Percentiles rank a stretch among this genome's conserved stretches.
Conservation (phyloP, 805 yeast species). For the Torulaspora delbrueckii region DNA sequence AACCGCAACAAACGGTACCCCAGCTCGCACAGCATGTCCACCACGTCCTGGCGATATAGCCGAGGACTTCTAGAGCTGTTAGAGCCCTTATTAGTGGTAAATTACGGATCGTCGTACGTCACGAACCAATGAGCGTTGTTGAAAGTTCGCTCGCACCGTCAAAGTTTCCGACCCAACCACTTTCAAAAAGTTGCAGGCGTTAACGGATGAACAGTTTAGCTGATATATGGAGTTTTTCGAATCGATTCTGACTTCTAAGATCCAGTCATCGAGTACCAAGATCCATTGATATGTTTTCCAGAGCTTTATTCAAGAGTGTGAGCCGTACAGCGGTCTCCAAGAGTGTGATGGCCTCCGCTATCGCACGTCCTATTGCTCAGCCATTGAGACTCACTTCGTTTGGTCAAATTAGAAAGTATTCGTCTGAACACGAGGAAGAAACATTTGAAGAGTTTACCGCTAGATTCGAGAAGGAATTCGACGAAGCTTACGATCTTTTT, state of each 20-base stretch:
- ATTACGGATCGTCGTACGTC: slow-evolving; percentile 1
- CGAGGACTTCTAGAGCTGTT: not conserved
- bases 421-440: slow-evolving; percentile 80
- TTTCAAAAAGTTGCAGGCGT: not conserved
- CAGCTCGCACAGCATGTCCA: slow-evolving; percentile 35
- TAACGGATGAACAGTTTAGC: not conserved
- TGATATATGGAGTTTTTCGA: not conserved
- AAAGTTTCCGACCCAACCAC: not conserved
- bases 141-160: slow-evolving; percentile 1
- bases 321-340: slow-evolving; percentile 8
- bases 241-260: not conserved
- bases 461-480: slow-evolving; percentile 93
- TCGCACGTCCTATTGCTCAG: slow-evolving; percentile 7
- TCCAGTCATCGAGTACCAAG: not conserved
- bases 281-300: slow-evolving; percentile 22
- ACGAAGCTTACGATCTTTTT: slow-evolving; percentile 81
- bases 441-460: slow-evolving; percentile 89
- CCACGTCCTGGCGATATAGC: slow-evolving; percentile 21
- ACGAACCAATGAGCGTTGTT: slow-evolving; percentile 7
- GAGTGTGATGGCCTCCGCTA: slow-evolving; percentile 3
- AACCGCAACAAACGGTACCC: slow-evolving; percentile 3
- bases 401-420: slow-evolving; percentile 56
- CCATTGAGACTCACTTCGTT: slow-evolving; percentile 15
- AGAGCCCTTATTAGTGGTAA: not conserved
- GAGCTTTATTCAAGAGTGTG: slow-evolving; percentile 12